These are phyloP conservation scores for Colletotrichum destructivum DNA, from an alignment of 2,329 filamentous ascomycete species.

Conservation along the genomic window DNA sequence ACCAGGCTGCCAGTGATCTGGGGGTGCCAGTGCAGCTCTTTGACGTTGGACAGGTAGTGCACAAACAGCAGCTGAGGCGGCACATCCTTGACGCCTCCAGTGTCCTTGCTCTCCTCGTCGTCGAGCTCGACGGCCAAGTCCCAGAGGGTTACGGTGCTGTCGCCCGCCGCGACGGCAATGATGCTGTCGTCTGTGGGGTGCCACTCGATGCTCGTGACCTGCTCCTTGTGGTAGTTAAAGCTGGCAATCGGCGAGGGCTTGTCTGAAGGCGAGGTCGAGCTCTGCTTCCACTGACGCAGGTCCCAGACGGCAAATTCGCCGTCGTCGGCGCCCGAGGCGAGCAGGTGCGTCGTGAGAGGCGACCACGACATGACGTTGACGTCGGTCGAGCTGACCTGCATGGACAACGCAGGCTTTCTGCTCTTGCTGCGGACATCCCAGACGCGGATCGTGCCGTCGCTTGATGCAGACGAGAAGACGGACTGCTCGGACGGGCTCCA, in stretches of 20 bases:
- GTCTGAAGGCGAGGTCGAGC: constrained; percentile 58
- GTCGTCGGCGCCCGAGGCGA: constrained; percentile 94
- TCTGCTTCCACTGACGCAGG: constrained; percentile 91
- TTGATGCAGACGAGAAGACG: constrained; percentile 94
- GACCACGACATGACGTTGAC: constrained; percentile 99
- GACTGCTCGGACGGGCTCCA: constrained; percentile 96
- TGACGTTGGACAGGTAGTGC: constrained; percentile 94
- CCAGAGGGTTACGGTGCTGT: constrained; percentile 96
- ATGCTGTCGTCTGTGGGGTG: constrained; percentile 98
- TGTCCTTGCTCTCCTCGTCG: constrained; percentile 95
- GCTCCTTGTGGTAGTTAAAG: constrained; percentile 96
- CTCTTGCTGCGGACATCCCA: constrained; percentile 97
- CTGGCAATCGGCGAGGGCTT: constrained; percentile 88
- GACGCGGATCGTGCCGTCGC: constrained; percentile 93
- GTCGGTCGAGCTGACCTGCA: constrained; percentile 86
- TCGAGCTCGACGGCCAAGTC: constrained; percentile 97
- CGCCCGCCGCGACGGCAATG: constrained; percentile 90
- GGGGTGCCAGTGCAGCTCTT: constrained; percentile 97
- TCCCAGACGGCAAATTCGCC: constrained; percentile 98
- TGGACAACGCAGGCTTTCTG: constrained; percentile 87
- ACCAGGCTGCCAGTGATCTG: constrained; percentile 93
- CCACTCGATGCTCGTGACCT: constrained; percentile 97
- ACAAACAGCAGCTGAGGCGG: constrained; percentile 96
- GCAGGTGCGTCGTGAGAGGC: constrained; percentile 86
- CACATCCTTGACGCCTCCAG: constrained; percentile 88